Conservation (phyloP, 2,329 filamentous ascomycete genomes). For the Thielaviopsis euricoi region DNA sequence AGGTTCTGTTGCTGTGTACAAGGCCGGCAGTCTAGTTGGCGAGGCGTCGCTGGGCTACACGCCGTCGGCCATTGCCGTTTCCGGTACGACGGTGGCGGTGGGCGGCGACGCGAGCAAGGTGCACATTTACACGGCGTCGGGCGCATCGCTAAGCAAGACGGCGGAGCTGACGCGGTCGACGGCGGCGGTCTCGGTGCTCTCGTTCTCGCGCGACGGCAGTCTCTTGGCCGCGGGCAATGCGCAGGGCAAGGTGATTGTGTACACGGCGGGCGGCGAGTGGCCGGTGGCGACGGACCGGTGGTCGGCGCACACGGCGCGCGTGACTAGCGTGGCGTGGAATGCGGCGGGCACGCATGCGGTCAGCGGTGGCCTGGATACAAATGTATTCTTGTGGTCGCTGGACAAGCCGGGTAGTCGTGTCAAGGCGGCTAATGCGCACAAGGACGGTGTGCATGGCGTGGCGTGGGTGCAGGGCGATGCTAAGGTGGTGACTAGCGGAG, state of each 20-base stretch:
- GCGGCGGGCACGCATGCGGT: conserved; percentile 58
- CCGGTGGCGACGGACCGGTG: conserved; percentile 61
- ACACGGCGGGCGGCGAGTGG: conserved; percentile 32
- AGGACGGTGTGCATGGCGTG: conserved; percentile 84
- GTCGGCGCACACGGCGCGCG: conserved; percentile 43
- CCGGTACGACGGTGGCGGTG: conserved; percentile 52
- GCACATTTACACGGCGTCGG: conserved; percentile 47
- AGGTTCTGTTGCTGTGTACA: conserved; percentile 34
- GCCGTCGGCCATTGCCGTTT: conserved; percentile 56
- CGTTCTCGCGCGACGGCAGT: conserved; percentile 65
- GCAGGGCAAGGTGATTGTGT: conserved; percentile 76
- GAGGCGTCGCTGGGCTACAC: conserved; percentile 43
- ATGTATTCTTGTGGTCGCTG: conserved; percentile 84
- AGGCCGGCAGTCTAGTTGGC: conserved; percentile 42
- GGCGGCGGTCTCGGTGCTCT: conserved; percentile 58
- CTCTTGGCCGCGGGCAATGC: conserved; percentile 70
- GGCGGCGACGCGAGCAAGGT: conserved; percentile 58
- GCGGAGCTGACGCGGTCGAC: conserved; percentile 51
- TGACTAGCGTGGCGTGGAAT: conserved; percentile 57
- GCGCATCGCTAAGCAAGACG: conserved; percentile 36
- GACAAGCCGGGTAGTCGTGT: conserved; percentile 68
- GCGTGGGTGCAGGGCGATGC: conserved; percentile 51
- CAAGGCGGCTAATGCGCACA: conserved; percentile 78
- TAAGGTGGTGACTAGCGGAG: conserved; percentile 64
- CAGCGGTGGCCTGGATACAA: conserved; percentile 78